Base-by-base conservation (phyloP, 1,284 basidiomycete species). In the Cystobasidium sp. region DNA sequence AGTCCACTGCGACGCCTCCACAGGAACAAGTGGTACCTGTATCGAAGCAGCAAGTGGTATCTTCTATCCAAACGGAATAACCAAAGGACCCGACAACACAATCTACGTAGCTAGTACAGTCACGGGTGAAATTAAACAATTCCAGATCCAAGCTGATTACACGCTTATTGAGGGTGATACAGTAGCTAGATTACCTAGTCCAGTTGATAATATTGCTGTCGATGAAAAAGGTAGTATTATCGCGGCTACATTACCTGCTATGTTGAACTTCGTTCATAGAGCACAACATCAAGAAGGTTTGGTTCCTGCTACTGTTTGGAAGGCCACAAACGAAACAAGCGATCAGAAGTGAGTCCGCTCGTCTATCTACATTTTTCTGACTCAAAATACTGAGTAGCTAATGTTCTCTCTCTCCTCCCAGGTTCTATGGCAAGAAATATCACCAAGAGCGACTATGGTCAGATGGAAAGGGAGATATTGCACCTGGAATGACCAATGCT, bases 121-220 rank as follows among this genome's bases (percentile, higher is more conserved):
- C 44, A 71, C 58, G 5, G 77, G 75, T 12, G 52, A 72, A 6
- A 64, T 79, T 0, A 67, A 66, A 6, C 61, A 77, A 12, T 77
- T 75, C 74, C 67, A 78, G 22, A 55, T 61, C 0, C 73, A 76
- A 37, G 59, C 75, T 12, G 77, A 79, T 55, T 65, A 77, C 65
- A 70, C 75, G 6, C 69, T 79, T n/a, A 43, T 71, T 4, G 67
- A 69, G 6, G 39, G 75, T 14, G 76, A 75, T 31, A 59, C 51
- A 7, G 69, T 77, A 46, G 61, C 64, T 16, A 65, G 71, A 68
- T 66, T 78, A 47, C 47, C 58, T 12, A 51, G 63, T 8, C 77
- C 75, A 9, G 62, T 78, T 37, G 78, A 79, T 69, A 79, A 79
- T 64, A 67, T 79, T 44, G 74, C 77, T 52, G 75, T 77, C 49